Evolutionary conservation across 192 early-diverging fungal species (phyloP).

Genomic region (Podila horticola): DNA sequence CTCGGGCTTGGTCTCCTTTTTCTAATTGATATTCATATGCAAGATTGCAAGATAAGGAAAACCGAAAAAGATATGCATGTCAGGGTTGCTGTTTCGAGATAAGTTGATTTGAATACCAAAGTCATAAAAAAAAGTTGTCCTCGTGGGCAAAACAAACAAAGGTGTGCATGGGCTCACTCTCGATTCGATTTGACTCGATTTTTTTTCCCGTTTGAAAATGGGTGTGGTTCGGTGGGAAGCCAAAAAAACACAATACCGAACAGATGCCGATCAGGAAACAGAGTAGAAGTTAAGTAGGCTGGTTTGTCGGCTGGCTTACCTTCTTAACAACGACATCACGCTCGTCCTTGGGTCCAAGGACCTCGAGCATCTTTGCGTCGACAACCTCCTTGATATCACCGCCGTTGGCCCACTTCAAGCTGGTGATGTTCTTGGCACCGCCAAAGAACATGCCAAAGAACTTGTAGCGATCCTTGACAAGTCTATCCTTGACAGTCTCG

Average conservation of each 20-base stretch:
- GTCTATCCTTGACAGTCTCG: constrained; percentile 69
- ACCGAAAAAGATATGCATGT: constrained; percentile 1
- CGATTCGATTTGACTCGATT: background rate
- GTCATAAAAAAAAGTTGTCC: constrained; percentile 1
- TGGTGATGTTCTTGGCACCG: constrained; percentile 71
- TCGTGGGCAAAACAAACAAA: background rate
- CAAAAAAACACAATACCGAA: background rate
- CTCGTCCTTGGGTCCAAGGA: constrained; percentile 99
- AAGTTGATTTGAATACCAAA: background rate
- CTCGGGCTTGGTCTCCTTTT: constrained; percentile 69
- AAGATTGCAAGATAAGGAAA: background rate
- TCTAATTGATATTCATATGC: constrained; percentile 51
- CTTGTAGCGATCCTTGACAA: constrained; percentile 89
- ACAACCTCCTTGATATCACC: constrained; percentile 87
- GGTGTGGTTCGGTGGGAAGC: background rate
- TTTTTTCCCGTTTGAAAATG: no score
- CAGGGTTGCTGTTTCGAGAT: no score
- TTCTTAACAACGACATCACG: constrained; percentile 76
- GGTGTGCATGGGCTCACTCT: background rate
- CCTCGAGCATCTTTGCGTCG: constrained; percentile 82
- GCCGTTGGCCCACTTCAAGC: constrained; percentile 91
- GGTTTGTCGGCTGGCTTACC: constrained; percentile 21
- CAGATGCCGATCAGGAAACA: background rate
- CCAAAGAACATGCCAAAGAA: constrained; percentile 81
- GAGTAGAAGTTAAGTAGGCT: no score